Evolutionary conservation across 1,284 basidiomycete species (phyloP).

Genomic region (Singerocomus inundabilis): DNA sequence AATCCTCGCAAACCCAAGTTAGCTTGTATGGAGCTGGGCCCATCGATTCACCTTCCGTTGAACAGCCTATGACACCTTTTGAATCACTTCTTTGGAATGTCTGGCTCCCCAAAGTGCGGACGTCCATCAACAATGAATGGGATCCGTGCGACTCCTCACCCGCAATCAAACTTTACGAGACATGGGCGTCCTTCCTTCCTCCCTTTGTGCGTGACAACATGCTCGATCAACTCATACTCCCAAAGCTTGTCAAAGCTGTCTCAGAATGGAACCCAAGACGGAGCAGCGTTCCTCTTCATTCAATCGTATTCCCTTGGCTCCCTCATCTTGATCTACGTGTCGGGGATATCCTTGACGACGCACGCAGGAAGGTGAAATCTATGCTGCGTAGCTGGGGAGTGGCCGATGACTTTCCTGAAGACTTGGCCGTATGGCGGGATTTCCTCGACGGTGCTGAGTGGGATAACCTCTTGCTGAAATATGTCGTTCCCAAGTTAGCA

Average conservation of each 20-base stretch:
- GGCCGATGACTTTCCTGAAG: slow-evolving; percentile 72
- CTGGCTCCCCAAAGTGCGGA: slow-evolving; percentile 94
- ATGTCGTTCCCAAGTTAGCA: slow-evolving; percentile 87
- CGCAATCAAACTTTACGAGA: slow-evolving; percentile 82
- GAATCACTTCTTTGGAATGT: slow-evolving; percentile 92
- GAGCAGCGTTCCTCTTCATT: slow-evolving; percentile 62
- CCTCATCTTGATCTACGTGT: slow-evolving; percentile 80
- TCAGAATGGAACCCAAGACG: slow-evolving; percentile 75
- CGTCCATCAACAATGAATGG: slow-evolving; percentile 93
- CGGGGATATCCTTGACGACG: slow-evolving; percentile 80
- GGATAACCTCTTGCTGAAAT: slow-evolving; percentile 89
- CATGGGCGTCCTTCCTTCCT: slow-evolving; percentile 87
- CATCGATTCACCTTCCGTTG: slow-evolving; percentile 34
- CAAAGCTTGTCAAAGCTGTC: slow-evolving; percentile 86
- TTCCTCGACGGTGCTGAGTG: slow-evolving; percentile 82
- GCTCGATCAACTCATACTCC: slow-evolving; percentile 91
- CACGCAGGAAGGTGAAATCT: slow-evolving; percentile 80
- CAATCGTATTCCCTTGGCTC: slow-evolving; percentile 94
- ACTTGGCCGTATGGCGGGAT: slow-evolving; percentile 78
- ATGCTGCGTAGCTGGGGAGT: slow-evolving; percentile 77
- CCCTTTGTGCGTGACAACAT: slow-evolving; percentile 93
- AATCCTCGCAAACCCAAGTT: slow-evolving; percentile 44
- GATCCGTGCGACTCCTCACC: slow-evolving; percentile 68
- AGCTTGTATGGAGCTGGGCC: slow-evolving; percentile 56
- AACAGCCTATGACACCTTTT: slow-evolving; percentile 87